These are phyloP conservation scores for Mucor irregularis DNA, from an alignment of 371 early-diverging fungal genomes.

Conservation along the genomic window DNA sequence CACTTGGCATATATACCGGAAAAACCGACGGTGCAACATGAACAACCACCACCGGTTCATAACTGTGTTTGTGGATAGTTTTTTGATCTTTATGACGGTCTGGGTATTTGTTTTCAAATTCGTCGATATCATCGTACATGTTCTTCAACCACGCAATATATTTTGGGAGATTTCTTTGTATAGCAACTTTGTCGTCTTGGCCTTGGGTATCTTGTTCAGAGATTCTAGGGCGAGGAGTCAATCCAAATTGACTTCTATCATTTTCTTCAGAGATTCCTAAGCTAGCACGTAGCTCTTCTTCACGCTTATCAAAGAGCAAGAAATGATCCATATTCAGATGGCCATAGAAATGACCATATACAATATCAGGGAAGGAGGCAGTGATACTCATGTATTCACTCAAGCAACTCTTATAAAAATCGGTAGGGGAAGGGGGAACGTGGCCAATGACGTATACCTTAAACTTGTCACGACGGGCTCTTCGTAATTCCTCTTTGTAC, in stretches of 20 bases:
- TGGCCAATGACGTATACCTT: slow-evolving; percentile 70
- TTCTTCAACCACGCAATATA: slow-evolving; percentile 34
- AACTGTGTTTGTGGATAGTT: slow-evolving; percentile 26
- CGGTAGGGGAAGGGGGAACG: slow-evolving; percentile 64
- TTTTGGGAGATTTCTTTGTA: slow-evolving; percentile 38
- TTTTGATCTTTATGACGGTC: slow-evolving; percentile 16
- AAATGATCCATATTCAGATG: slow-evolving; percentile 83
- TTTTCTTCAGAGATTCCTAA: slow-evolving; percentile 57
- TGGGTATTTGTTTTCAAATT: slow-evolving; percentile 34
- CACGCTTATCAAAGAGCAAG: slow-evolving; percentile 45
- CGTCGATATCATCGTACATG: slow-evolving; percentile 30
- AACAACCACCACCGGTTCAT: slow-evolving; percentile 48
- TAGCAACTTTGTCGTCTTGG: slow-evolving; percentile 51
- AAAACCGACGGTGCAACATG: slow-evolving; percentile 70
- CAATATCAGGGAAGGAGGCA: slow-evolving; percentile 54
- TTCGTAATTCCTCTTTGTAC: slow-evolving; percentile 58
- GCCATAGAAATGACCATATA: slow-evolving; percentile 74
- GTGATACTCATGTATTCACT: slow-evolving; percentile 58
- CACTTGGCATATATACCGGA: slow-evolving; percentile 68
- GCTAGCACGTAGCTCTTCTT: slow-evolving; percentile 15
- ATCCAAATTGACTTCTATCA: not conserved
- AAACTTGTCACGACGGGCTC: slow-evolving; percentile 32
- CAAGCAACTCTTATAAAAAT: slow-evolving; percentile 65
- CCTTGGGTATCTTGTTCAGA: slow-evolving; percentile 1
- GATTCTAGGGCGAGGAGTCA: slow-evolving; percentile 2